Percentiles rank a stretch among this genome's conserved stretches.
Evolutionary conservation across 352 stramenopile species (phyloP).

Genomic region (Globisporangium barbulae): DNA sequence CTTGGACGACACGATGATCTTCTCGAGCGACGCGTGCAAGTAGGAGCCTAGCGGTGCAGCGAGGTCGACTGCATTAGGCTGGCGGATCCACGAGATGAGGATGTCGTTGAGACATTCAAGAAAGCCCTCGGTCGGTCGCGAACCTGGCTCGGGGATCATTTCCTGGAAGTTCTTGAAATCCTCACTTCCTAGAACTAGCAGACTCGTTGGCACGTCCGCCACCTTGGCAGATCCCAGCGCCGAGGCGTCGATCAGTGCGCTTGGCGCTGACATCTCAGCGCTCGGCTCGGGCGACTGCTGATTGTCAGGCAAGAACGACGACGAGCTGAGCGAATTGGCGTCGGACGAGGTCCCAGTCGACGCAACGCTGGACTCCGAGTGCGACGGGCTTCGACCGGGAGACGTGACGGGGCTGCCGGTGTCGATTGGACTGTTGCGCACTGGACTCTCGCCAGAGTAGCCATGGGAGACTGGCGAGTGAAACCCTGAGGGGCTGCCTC

Average conservation of each 20-base stretch:
- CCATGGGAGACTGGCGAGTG: constrained; percentile 35
- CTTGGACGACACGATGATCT: constrained; percentile 73
- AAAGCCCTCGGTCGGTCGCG: constrained; percentile 63
- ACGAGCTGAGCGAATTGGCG: constrained; percentile 56
- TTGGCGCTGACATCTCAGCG: constrained; percentile 24
- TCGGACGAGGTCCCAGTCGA: constrained; percentile 56
- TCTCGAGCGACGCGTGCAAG: constrained; percentile 59
- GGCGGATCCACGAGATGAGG: constrained; percentile 78
- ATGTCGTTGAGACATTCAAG: constrained; percentile 81
- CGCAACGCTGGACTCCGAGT: constrained; percentile 57
- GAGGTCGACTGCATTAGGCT: constrained; percentile 70
- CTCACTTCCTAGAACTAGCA: constrained; percentile 62
- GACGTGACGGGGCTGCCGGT: constrained; percentile 54
- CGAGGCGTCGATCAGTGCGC: constrained; percentile 21
- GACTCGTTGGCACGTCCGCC: constrained; percentile 41
- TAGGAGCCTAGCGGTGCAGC: constrained; percentile 57
- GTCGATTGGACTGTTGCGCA: constrained; percentile 44
- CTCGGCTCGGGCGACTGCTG: constrained; percentile 38
- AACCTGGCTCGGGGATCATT: constrained; percentile 59
- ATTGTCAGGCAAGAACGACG: constrained; percentile 78
- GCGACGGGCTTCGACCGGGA: constrained; percentile 55
- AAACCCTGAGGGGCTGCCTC: constrained; percentile 38
- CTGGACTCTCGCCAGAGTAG: constrained; percentile 42
- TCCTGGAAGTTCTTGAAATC: constrained; percentile 81
- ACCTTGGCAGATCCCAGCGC: constrained; percentile 22